phyloP scores from a whole-genome alignment of 352 stramenopile species.

The Thraustochytrium striatum region DNA sequence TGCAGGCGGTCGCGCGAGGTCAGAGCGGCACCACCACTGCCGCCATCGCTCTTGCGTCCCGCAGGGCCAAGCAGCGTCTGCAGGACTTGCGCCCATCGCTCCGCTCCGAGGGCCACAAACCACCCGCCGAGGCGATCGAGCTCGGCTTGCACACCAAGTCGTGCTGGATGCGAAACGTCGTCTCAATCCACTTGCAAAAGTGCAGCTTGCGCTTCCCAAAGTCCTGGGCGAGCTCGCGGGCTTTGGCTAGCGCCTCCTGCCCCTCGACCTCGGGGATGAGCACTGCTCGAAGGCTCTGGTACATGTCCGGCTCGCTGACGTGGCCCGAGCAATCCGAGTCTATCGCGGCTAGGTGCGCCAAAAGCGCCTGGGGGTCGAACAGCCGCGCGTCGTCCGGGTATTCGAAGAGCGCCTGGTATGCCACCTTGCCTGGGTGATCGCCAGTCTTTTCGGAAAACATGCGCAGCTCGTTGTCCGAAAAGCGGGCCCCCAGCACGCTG shows the following conservation, averaged over 20 bases:
- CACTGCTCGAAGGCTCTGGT: not conserved
- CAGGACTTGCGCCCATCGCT: not conserved
- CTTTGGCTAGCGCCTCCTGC: not conserved
- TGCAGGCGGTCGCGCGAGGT: no score
- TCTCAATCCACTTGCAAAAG: constrained; percentile 13
- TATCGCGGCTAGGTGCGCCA: not conserved
- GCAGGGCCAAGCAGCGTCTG: not conserved
- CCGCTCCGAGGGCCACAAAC: not conserved
- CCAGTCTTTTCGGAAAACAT: not conserved
- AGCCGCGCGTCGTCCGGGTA: not conserved
- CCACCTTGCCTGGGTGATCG: not conserved
- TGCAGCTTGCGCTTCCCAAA: not conserved
- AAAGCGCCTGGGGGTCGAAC: not conserved
- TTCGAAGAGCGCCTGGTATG: constrained; percentile 3
- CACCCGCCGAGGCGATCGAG: constrained; percentile 17
- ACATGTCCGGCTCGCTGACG: constrained; percentile 9
- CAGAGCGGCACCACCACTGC: no score
- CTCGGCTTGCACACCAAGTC: not conserved
- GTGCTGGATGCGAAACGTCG: not conserved
- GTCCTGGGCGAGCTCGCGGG: not conserved
- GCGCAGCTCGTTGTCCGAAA: not conserved
- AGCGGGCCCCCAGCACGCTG: not conserved
- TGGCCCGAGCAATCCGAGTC: not conserved
- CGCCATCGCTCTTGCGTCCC: not conserved
- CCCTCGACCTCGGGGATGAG: no score